Evolutionary conservation across 805 yeast species (phyloP).

Genomic region (Pichia sporocuriosa): DNA sequence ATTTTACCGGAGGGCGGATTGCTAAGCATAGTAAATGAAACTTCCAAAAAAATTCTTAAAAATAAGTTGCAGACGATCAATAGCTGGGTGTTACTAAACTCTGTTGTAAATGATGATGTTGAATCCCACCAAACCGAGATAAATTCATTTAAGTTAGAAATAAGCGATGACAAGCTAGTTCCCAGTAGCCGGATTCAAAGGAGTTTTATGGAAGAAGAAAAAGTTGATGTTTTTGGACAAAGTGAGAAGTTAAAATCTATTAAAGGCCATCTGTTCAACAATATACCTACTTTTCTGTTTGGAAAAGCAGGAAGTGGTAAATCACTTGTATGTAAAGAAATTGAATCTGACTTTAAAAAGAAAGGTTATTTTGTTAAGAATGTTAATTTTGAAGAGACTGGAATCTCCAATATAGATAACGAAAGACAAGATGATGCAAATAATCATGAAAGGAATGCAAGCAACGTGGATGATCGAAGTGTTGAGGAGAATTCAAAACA

Average conservation of each 20-base stretch:
- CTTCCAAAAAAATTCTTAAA: background rate
- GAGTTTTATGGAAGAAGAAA: background rate
- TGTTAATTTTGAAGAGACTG: slow-evolving; percentile 29
- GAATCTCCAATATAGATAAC: slow-evolving; percentile 51
- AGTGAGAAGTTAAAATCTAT: slow-evolving; percentile 38
- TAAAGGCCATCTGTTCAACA: slow-evolving; percentile 33
- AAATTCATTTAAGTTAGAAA: slow-evolving; percentile 31
- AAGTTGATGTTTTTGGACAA: slow-evolving; percentile 47
- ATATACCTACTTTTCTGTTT: slow-evolving; percentile 51
- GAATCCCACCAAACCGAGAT: too few species aligned
- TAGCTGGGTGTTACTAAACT: slow-evolving; percentile 19
- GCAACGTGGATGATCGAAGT: background rate
- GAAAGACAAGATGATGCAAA: background rate
- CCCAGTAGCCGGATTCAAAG: slow-evolving; percentile 34
- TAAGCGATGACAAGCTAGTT: slow-evolving; percentile 44
- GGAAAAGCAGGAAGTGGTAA: slow-evolving; percentile 87
- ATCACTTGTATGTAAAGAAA: slow-evolving; percentile 42
- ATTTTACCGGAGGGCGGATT: slow-evolving; percentile 55
- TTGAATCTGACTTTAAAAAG: slow-evolving; percentile 32
- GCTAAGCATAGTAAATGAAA: slow-evolving; percentile 27
- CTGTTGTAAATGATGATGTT: slow-evolving; percentile 26
- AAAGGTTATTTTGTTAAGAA: slow-evolving; percentile 42
- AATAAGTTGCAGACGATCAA: slow-evolving; percentile 10
- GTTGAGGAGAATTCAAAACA: background rate
- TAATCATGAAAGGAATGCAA: slow-evolving; percentile 1